Evolutionary conservation across 192 early-diverging fungal species (phyloP).

Genomic region (Umbelopsis sp.): DNA sequence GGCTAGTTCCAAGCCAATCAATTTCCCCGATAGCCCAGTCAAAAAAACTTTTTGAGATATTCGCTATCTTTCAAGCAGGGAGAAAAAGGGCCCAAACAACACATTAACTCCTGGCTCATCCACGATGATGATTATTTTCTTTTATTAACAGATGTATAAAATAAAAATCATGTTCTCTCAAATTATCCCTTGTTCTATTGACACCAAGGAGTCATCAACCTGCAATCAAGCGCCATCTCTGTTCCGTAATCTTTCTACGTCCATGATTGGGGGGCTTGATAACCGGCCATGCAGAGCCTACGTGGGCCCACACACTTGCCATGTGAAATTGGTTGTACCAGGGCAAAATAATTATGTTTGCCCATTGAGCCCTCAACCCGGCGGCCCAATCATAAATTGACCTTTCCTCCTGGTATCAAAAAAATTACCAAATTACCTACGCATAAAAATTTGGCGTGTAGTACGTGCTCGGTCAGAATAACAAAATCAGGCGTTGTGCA

Average conservation of each 20-base stretch:
- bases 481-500: neutral
- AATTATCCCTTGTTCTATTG: too few relatives aligned
- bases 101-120: too few relatives aligned
- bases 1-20: slow-evolving; percentile 19
- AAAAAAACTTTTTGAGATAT: neutral
- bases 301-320: slow-evolving; percentile 1
- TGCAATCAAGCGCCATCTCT: neutral
- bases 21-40: slow-evolving; percentile 2
- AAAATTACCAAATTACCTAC: neutral
- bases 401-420: neutral
- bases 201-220: too few relatives aligned
- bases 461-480: neutral
- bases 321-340: neutral
- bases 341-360: too few relatives aligned
- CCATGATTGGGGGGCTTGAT: neutral
- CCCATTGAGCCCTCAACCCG: neutral
- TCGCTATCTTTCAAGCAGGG: neutral
- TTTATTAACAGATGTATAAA: too few relatives aligned
- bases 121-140: too few relatives aligned
- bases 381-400: neutral
- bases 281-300: slow-evolving; percentile 15
- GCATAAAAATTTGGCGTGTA: slow-evolving; percentile 6
- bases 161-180: too few relatives aligned
- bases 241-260: slow-evolving; percentile 5
- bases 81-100: too few relatives aligned